Evolutionary conservation across 1,284 basidiomycete genomes (phyloP).

Genomic region (Puccinia coronata): DNA sequence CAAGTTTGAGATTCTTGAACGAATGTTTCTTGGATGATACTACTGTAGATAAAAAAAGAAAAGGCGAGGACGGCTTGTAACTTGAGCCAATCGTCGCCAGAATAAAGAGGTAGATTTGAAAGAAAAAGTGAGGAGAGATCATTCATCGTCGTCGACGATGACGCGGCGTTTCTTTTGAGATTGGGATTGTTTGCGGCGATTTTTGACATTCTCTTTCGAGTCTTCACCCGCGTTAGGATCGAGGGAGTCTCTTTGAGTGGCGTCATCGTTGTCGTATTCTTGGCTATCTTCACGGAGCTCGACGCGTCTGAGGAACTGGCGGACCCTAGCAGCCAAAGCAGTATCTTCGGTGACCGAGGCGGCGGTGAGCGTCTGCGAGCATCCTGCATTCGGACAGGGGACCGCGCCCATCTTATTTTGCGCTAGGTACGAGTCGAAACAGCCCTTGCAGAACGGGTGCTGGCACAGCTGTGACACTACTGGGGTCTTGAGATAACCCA

Average conservation of each 20-base stretch:
- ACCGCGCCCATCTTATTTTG: neutral
- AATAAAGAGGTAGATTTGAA: too few relatives aligned
- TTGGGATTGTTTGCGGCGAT: neutral
- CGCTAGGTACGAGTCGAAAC: conserved; percentile 29
- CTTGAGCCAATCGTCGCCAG: too few relatives aligned
- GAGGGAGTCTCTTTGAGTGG: neutral
- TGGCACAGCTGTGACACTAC: conserved; percentile 27
- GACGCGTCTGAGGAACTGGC: conserved; percentile 6
- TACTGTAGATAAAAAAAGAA: too few relatives aligned
- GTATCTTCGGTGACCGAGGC: conserved; percentile 7
- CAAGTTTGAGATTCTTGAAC: too few relatives aligned
- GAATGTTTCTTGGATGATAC: too few relatives aligned
- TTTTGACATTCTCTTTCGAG: neutral
- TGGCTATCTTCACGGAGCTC: conserved; percentile 21
- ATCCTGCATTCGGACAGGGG: conserved; percentile 34
- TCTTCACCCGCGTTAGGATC: neutral
- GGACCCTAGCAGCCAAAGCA: conserved; percentile 14
- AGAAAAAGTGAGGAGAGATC: neutral
- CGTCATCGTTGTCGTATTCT: neutral
- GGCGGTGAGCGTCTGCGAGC: neutral
- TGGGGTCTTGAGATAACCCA: conserved; percentile 24
- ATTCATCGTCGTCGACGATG: conserved; percentile 34
- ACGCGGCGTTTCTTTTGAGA: conserved; percentile 29
- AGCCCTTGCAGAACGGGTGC: conserved; percentile 41
- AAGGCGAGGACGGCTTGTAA: too few relatives aligned